These are phyloP conservation scores for Pythium apleroticum DNA, from an alignment of 352 stramenopile genomes.

Conservation along the genomic window DNA sequence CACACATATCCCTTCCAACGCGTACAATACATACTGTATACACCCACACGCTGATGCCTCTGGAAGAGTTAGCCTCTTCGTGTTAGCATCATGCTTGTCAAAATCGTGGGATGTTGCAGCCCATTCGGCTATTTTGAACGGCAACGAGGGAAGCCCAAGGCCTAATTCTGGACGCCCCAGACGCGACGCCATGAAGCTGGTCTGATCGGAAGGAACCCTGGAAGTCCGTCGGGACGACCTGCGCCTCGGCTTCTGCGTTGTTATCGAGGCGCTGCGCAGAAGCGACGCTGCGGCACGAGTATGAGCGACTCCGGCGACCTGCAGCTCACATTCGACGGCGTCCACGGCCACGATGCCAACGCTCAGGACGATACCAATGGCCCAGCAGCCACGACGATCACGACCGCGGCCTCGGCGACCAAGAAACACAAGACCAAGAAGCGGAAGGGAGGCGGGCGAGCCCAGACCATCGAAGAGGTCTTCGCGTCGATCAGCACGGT, in stretches of 20 bases:
- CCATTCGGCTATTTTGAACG: not conserved
- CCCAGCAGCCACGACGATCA: not conserved
- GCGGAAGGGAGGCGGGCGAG: constrained; percentile 45
- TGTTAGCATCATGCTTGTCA: not conserved
- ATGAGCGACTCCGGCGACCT: constrained; percentile 8
- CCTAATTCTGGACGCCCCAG: not conserved
- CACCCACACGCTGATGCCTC: not conserved
- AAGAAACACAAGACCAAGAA: constrained; percentile 65
- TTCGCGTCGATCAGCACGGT: constrained; percentile 76
- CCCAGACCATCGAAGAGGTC: constrained; percentile 75
- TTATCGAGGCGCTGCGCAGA: not conserved
- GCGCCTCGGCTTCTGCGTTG: not conserved
- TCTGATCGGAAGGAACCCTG: constrained; percentile 7
- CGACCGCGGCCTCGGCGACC: not conserved
- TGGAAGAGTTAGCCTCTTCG: not conserved
- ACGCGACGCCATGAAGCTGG: not conserved
- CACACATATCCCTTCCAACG: not conserved
- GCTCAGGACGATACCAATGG: not conserved
- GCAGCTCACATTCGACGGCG: constrained; percentile 21
- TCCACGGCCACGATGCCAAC: constrained; percentile 4
- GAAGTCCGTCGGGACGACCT: not conserved
- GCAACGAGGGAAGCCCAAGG: too few relatives aligned
- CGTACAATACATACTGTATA: constrained; percentile 22
- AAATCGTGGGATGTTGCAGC: not conserved
- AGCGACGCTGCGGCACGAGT: not conserved